These are phyloP conservation scores for Prunus yedoensis DNA, from an alignment of 331 rosid genomes.

Conservation along the genomic window DNA sequence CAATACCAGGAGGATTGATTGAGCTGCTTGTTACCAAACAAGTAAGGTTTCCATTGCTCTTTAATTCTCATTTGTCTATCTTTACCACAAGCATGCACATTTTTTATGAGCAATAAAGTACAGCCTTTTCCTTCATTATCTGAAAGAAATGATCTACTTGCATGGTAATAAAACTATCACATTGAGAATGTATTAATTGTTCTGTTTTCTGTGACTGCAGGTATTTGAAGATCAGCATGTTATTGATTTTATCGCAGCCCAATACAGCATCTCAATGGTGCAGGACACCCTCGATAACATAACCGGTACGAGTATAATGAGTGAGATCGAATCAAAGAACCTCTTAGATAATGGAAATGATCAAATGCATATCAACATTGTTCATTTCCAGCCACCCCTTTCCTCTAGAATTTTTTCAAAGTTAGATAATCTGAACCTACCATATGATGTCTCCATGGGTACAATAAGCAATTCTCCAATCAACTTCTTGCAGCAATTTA, in stretches of 20 bases:
- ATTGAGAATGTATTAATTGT: not conserved
- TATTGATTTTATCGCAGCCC: conserved; percentile 52
- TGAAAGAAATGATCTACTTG: not conserved
- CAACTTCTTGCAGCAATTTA: conserved; percentile 61
- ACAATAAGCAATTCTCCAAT: conserved; percentile 44
- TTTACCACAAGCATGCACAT: not conserved
- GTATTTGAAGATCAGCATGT: conserved; percentile 68
- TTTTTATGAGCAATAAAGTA: not conserved
- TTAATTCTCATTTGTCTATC: not conserved
- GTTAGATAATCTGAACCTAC: conserved; percentile 33
- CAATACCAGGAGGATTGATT: conserved; percentile 63
- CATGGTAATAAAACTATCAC: not conserved
- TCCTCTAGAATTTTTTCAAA: no score
- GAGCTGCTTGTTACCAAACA: conserved; percentile 70
- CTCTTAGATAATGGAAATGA: no score
- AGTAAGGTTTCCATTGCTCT: conserved; percentile 24
- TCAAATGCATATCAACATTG: no score
- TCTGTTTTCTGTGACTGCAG: conserved; percentile 23
- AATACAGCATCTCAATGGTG: conserved; percentile 42
- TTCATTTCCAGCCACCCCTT: no score
- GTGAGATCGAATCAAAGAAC: conserved; percentile 40
- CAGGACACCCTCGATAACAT: conserved; percentile 41
- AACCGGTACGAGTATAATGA: not conserved
- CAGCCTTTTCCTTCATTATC: not conserved
- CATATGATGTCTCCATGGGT: conserved; percentile 37